phyloP scores from a whole-genome alignment of 2,329 filamentous ascomycete genomes.

The Huntiella decipiens region DNA sequence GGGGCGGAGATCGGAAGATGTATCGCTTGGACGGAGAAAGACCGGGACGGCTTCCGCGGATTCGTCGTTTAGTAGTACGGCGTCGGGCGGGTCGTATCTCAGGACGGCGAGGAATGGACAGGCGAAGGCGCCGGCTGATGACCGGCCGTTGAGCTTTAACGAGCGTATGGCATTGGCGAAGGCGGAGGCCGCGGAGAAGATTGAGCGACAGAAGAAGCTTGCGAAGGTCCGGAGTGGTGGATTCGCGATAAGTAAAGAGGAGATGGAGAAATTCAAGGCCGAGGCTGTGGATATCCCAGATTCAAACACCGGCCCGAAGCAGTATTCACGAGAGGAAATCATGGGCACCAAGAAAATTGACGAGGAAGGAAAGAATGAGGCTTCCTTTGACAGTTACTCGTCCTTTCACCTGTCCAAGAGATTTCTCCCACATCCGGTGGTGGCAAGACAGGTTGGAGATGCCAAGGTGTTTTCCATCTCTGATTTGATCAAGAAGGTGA shows the following conservation, averaged over 20 bases:
- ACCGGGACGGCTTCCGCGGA: not conserved
- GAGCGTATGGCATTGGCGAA: constrained; percentile 63
- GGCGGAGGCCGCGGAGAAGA: constrained; percentile 30
- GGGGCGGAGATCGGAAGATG: constrained; percentile 8
- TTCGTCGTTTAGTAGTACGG: constrained; percentile 4
- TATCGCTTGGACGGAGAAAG: constrained; percentile 5
- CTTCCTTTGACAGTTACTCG: constrained; percentile 72
- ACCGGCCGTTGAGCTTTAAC: constrained; percentile 47
- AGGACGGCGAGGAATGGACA: constrained; percentile 6
- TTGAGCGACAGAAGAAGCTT: constrained; percentile 33
- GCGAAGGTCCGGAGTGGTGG: constrained; percentile 32
- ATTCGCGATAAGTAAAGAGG: constrained; percentile 37
- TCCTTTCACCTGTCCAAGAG: constrained; percentile 66
- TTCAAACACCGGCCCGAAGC: constrained; percentile 26
- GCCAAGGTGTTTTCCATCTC: constrained; percentile 66
- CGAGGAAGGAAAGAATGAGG: constrained; percentile 27
- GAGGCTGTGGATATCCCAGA: constrained; percentile 36
- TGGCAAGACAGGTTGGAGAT: constrained; percentile 57
- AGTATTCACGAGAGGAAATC: constrained; percentile 47
- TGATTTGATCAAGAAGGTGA: constrained; percentile 62
- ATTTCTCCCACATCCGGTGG: constrained; percentile 60
- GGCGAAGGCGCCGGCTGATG: constrained; percentile 4
- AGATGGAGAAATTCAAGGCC: constrained; percentile 41
- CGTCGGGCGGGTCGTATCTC: constrained; percentile 3
- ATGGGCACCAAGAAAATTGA: constrained; percentile 21